phyloP scores from a whole-genome alignment of 179 eudicot species.

The Patellifolia procumbens region DNA sequence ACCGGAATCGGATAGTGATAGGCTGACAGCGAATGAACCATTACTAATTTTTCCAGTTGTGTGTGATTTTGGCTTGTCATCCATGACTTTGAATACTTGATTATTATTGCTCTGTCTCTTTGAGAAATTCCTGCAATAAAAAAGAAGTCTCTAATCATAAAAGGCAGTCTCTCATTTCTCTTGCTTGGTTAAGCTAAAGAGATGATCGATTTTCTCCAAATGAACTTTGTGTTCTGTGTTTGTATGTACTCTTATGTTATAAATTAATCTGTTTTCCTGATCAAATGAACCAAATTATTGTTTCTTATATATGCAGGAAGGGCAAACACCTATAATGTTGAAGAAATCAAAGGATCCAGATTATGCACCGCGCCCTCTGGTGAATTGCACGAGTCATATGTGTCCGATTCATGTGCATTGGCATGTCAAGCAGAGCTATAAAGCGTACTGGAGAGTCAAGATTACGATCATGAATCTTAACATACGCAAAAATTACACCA shows the following conservation, averaged over 20 bases:
- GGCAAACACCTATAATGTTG: constrained; percentile 41
- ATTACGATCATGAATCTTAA: constrained; percentile 71
- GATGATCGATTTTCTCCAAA: background rate
- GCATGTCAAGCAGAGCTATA: constrained; percentile 81
- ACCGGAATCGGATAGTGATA: too few relatives aligned
- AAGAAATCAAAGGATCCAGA: constrained; percentile 42
- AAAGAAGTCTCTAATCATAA: background rate
- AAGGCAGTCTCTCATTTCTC: background rate
- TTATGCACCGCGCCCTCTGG: constrained; percentile 44
- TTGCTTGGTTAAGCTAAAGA: background rate
- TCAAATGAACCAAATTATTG: background rate
- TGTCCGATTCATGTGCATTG: constrained; percentile 82
- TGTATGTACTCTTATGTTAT: background rate
- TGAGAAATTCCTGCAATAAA: background rate
- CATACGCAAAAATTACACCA: constrained; percentile 58
- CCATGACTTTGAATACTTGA: too few relatives aligned
- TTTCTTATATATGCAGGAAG: constrained; percentile 44
- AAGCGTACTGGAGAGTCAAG: constrained; percentile 79
- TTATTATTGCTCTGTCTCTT: too few relatives aligned
- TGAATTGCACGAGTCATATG: constrained; percentile 66
- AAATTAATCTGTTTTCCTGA: background rate
- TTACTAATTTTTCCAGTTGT: too few relatives aligned
- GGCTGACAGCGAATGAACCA: too few relatives aligned
- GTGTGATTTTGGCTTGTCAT: too few relatives aligned
- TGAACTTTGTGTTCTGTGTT: background rate